These are phyloP conservation scores for Fonsecaea multimorphosa DNA, from an alignment of 2,329 filamentous ascomycete species.

Conservation along the genomic window DNA sequence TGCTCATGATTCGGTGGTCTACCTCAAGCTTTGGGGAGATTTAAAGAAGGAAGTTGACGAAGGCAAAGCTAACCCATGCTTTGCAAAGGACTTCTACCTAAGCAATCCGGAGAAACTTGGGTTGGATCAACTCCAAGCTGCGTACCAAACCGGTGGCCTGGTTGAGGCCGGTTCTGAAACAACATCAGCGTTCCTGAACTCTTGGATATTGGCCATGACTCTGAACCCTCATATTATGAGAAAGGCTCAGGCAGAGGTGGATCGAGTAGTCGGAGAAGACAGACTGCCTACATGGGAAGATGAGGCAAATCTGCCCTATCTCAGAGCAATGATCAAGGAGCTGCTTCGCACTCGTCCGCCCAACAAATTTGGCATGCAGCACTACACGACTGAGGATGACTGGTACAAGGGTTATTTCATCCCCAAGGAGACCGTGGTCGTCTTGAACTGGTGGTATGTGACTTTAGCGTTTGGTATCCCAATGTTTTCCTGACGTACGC, in stretches of 20 bases:
- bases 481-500: conserved; percentile 2
- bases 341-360: conserved; percentile 50
- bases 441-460: conserved; percentile 56
- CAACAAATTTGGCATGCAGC: conserved; percentile 49
- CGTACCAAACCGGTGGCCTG: conserved; percentile 33
- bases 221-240: conserved; percentile 54
- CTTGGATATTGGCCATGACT: conserved; percentile 39
- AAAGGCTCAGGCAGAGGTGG: conserved; percentile 57
- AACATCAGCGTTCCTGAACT: conserved; percentile 36
- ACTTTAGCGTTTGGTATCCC: background rate
- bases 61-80: conserved; percentile 29
- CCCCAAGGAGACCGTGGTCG: conserved; percentile 38
- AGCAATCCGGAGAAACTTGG: conserved; percentile 31
- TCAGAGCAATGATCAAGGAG: conserved; percentile 50
- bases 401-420: conserved; percentile 37
- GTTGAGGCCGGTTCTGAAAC: conserved; percentile 41
- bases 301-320: conserved; percentile 57
- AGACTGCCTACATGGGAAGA: conserved; percentile 59
- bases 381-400: conserved; percentile 38
- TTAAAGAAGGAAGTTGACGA: conserved; percentile 33
- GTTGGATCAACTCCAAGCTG: conserved; percentile 29
- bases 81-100: conserved; percentile 34
- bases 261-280: conserved; percentile 56
- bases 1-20: conserved; percentile 29
- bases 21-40: conserved; percentile 31